These are phyloP conservation scores for Yamadazyma triangularis DNA, from an alignment of 1,139 yeast genomes.

Conservation along the genomic window DNA sequence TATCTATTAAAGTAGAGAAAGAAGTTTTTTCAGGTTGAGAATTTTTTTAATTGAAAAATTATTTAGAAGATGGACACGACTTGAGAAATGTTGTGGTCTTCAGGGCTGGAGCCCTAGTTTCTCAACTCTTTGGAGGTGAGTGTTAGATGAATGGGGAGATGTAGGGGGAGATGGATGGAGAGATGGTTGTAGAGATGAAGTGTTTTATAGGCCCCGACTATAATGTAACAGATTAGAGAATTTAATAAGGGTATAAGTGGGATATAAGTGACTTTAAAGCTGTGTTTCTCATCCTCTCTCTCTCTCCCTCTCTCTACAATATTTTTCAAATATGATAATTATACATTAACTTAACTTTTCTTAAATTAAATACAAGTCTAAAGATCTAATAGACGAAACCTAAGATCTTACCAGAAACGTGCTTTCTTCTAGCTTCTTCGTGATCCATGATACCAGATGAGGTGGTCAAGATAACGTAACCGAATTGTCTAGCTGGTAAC, in stretches of 20 bases:
- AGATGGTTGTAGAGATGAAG: too few relatives aligned
- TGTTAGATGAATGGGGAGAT: too few relatives aligned
- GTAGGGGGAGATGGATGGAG: too few relatives aligned
- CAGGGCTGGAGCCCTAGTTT: slow-evolving; percentile 2
- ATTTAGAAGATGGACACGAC: slow-evolving; percentile 5
- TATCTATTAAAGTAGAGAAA: slow-evolving; percentile 10
- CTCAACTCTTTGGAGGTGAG: too few relatives aligned
- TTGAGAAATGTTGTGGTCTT: slow-evolving; percentile 1
- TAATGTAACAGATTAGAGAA: too few relatives aligned
- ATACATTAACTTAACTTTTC: background rate
- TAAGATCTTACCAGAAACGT: slow-evolving; percentile 93
- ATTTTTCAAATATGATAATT: too few relatives aligned
- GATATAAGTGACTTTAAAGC: too few relatives aligned
- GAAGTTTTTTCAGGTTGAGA: slow-evolving; percentile 10
- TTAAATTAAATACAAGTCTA: background rate
- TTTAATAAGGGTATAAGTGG: too few relatives aligned
- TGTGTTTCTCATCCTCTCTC: too few relatives aligned
- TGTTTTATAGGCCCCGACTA: too few relatives aligned
- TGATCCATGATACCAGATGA: slow-evolving; percentile 99
- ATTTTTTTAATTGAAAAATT: slow-evolving; percentile 4
- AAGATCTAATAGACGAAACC: slow-evolving; percentile 79
- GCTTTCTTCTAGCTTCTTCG: slow-evolving; percentile 99
- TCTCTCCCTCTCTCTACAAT: too few relatives aligned
- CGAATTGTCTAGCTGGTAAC: slow-evolving; percentile 96
- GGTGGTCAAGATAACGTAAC: slow-evolving; percentile 91